phyloP scores from a whole-genome alignment of 2,329 filamentous ascomycete species.

The Penicillium verrucosum region DNA sequence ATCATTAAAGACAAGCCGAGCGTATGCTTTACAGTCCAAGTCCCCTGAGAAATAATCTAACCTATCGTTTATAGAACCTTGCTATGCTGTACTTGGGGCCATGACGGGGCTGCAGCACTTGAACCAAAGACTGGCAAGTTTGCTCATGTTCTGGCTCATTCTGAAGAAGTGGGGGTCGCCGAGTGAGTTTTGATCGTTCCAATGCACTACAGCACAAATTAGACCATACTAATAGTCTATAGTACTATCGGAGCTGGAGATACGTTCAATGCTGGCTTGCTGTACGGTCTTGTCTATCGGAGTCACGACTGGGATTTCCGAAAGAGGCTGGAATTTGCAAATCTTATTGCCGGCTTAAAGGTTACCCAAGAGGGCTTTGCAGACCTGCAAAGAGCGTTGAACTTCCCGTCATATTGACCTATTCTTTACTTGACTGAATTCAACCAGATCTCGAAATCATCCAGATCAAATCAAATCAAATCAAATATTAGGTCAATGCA shows the following conservation, averaged over 20 bases:
- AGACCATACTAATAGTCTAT: constrained; percentile 15
- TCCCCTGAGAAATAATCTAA: not conserved
- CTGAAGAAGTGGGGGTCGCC: constrained; percentile 44
- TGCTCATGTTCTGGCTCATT: constrained; percentile 46
- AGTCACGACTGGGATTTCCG: constrained; percentile 49
- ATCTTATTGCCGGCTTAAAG: constrained; percentile 65
- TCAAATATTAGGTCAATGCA: not conserved
- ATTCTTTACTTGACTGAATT: not conserved
- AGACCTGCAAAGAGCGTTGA: constrained; percentile 43
- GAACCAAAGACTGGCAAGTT: constrained; percentile 34
- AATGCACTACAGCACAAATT: not conserved
- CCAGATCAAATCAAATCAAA: not conserved
- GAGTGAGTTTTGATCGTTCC: constrained; percentile 52
- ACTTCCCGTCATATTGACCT: not conserved
- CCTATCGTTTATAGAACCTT: constrained; percentile 38
- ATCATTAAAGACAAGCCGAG: constrained; percentile 40
- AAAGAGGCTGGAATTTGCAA: constrained; percentile 58
- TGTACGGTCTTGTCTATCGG: constrained; percentile 59
- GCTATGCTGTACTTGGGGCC: constrained; percentile 60
- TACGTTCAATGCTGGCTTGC: constrained; percentile 69
- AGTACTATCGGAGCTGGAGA: constrained; percentile 72
- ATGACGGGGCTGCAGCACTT: constrained; percentile 51
- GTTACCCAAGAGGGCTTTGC: constrained; percentile 65
- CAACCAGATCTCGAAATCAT: not conserved
- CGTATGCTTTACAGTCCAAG: constrained; percentile 41